Conservation (phyloP, 2,329 filamentous ascomycete species). For the Beauveria rudraprayagi region DNA sequence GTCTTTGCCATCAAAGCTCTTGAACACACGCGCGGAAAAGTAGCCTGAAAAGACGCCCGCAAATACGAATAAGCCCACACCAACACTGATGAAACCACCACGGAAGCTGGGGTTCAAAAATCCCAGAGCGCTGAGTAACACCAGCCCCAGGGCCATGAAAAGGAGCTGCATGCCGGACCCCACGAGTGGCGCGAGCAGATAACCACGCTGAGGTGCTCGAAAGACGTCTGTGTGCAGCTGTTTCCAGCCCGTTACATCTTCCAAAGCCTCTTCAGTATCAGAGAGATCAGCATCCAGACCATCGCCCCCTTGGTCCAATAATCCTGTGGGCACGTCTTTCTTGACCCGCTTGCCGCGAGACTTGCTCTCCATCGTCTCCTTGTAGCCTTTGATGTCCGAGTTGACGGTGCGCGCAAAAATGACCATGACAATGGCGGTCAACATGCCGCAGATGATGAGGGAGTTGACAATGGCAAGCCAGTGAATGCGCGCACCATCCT, state of each 20-base stretch:
- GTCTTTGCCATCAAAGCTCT: slow-evolving; percentile 68
- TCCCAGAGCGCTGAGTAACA: slow-evolving; percentile 66
- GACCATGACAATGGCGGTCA: slow-evolving; percentile 72
- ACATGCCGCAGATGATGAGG: slow-evolving; percentile 68
- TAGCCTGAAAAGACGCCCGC: slow-evolving; percentile 81
- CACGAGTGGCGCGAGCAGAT: slow-evolving; percentile 69
- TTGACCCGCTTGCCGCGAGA: slow-evolving; percentile 51
- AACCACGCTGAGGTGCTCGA: slow-evolving; percentile 60
- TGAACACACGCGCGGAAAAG: slow-evolving; percentile 76
- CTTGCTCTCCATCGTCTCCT: slow-evolving; percentile 57
- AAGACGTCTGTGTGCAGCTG: slow-evolving; percentile 84
- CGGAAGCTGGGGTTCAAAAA: slow-evolving; percentile 79
- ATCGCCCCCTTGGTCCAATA: slow-evolving; percentile 53
- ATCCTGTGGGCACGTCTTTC: slow-evolving; percentile 47
- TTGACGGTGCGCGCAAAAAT: slow-evolving; percentile 73
- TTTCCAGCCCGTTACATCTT: slow-evolving; percentile 85
- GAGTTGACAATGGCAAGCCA: slow-evolving; percentile 88
- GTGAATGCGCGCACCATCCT: slow-evolving; percentile 72
- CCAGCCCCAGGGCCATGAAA: slow-evolving; percentile 68
- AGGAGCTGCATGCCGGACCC: slow-evolving; percentile 82
- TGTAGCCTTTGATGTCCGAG: slow-evolving; percentile 68
- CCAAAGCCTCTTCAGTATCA: slow-evolving; percentile 50
- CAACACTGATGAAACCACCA: slow-evolving; percentile 82
- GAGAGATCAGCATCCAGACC: slow-evolving; percentile 50
- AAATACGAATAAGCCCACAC: slow-evolving; percentile 73